Evolutionary conservation across 441 rosid species (phyloP), one percentile per base, ranked within the genome.

Genomic region (Biscutella auriculata): DNA sequence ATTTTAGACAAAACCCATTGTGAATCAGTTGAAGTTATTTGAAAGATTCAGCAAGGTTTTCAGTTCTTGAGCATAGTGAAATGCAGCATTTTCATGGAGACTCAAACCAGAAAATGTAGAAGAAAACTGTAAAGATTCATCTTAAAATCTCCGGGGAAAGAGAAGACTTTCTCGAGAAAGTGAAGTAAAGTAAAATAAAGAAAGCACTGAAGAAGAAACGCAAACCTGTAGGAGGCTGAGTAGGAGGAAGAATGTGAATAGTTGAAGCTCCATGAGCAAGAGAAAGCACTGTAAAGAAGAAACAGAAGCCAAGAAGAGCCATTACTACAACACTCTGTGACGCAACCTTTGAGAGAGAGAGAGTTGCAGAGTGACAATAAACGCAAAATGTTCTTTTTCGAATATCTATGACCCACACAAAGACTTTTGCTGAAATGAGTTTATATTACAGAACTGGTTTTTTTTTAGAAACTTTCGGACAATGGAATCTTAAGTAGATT

Each of bases 141-240:
- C 12, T 60, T 39, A 16, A 32, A 27, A n/a, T 62, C 53, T 35
- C 67, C 41, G 3, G 27, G 46, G 9, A 32, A 60, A 53, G 50
- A 32, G 9, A 54, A 26, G 9, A 4, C 45, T 54, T 60, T 73
- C 66, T 61, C 9, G 36, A 63, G 40, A 53, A 10, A 37, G 16
- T 65, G 15, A 5, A 48, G 25, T 17, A 65, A 33, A 49, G 27
- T 41, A 21, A 32, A 51, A 51, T 16, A 45, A 34, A 40, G 13
- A 47, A 16, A 26, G 61, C n/a, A n/a, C n/a, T n/a, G n/a, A n/a
- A 40, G 40, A 53, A 3, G 29, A 43, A 43, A 61, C 21, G 56
- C 25, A 63, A 61, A 79, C 88, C 87, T 67, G 83, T 56, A 53
- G 82, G 67, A 17, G 77, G 77, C 44, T 59, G 76, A 42, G 73